phyloP scores from a whole-genome alignment of 2,329 filamentous ascomycete species.

The Fusarium chlamydosporum region DNA sequence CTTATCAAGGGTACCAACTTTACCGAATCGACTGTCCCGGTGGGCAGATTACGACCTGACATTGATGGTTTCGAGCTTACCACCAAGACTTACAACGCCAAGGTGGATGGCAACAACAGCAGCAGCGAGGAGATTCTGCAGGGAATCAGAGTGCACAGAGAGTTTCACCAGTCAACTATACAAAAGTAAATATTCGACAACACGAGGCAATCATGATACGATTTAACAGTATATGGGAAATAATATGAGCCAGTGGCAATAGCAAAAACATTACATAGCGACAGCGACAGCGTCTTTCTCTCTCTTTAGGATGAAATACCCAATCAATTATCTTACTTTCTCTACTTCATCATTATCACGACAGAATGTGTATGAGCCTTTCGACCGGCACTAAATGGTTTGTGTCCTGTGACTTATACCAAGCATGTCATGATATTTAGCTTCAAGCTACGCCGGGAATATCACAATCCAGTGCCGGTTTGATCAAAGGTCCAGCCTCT shows the following conservation, averaged over 20 bases:
- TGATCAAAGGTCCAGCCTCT: background rate
- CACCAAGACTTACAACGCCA: constrained; percentile 52
- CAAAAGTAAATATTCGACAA: background rate
- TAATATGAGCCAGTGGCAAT: constrained; percentile 1
- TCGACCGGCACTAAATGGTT: background rate
- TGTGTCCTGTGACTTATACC: background rate
- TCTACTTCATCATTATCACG: background rate
- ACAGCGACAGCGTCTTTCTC: constrained; percentile 8
- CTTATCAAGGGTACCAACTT: constrained; percentile 35
- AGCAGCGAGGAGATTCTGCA: constrained; percentile 58
- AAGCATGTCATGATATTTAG: background rate
- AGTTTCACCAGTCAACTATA: constrained; percentile 53
- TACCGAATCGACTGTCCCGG: constrained; percentile 1
- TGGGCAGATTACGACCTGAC: constrained; percentile 52
- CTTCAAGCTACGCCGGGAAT: background rate
- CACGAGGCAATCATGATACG: background rate
- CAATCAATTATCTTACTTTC: background rate
- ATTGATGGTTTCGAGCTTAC: constrained; percentile 52
- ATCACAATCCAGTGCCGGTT: background rate
- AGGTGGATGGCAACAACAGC: constrained; percentile 46
- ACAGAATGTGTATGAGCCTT: background rate
- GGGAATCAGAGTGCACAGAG: constrained; percentile 57
- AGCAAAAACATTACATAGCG: background rate
- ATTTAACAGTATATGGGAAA: background rate
- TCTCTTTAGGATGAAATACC: constrained; percentile 14